Conservation (phyloP, 768 basidiomycete species). For the Mycena rosella region DNA sequence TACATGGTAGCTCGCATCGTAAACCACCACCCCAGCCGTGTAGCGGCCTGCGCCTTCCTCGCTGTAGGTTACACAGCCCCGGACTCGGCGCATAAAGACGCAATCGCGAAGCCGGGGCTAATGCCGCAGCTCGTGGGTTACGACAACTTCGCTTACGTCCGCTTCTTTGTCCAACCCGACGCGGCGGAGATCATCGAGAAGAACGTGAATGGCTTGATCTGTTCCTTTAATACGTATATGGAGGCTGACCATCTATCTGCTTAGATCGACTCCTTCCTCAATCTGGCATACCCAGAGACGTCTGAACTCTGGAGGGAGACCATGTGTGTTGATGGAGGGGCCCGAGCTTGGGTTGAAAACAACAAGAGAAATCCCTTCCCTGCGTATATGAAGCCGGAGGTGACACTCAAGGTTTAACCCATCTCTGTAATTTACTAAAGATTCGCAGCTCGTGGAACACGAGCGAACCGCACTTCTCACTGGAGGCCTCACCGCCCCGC, state of each 20-base stretch:
- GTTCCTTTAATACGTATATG: constrained; percentile 44
- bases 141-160: constrained; percentile 18
- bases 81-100: constrained; percentile 37
- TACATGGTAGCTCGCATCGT: constrained; percentile 49
- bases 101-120: constrained; percentile 31
- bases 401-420: neutral
- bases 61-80: constrained; percentile 49
- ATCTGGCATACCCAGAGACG: neutral
- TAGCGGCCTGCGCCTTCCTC: constrained; percentile 57
- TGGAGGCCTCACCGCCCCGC: constrained; percentile 48
- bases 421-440: no score
- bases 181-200: constrained; percentile 50
- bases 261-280: constrained; percentile 21
- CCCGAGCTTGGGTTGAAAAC: constrained; percentile 10
- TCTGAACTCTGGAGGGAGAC: constrained; percentile 5
- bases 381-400: constrained; percentile 9
- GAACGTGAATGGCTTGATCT: constrained; percentile 59
- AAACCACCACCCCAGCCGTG: constrained; percentile 53
- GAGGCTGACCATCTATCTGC: constrained; percentile 32
- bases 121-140: constrained; percentile 9
- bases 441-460: neutral
- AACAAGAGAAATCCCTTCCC: neutral
- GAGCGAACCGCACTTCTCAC: constrained; percentile 27
- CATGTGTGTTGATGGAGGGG: constrained; percentile 21
- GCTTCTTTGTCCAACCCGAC: constrained; percentile 40